phyloP scores from a whole-genome alignment of 1,139 yeast genomes.

The Candida dubliniensis region DNA sequence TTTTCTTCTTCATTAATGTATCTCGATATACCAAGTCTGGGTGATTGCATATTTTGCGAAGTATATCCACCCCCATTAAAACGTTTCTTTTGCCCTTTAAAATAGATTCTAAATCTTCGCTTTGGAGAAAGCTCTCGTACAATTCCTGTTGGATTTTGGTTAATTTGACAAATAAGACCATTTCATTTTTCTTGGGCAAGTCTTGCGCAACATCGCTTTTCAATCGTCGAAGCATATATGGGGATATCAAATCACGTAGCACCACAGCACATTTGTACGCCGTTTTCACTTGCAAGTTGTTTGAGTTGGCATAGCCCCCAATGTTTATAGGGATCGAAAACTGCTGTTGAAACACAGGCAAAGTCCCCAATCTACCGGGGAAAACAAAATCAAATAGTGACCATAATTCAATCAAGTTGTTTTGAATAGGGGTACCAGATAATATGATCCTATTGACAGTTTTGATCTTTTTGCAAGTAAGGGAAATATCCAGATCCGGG shows the following conservation, averaged over 20 bases:
- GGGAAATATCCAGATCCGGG: constrained; percentile 87
- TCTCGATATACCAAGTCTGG: constrained; percentile 81
- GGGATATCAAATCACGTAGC: constrained; percentile 81
- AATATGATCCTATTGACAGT: constrained; percentile 82
- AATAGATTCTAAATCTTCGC: constrained; percentile 75
- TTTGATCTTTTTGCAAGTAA: constrained; percentile 78
- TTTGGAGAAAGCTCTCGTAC: constrained; percentile 70
- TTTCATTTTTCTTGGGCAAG: constrained; percentile 88
- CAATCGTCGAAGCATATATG: constrained; percentile 81
- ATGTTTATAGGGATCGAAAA: constrained; percentile 89
- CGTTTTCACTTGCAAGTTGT: constrained; percentile 92
- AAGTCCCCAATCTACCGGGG: constrained; percentile 91
- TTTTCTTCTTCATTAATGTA: constrained; percentile 39
- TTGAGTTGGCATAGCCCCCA: constrained; percentile 99
- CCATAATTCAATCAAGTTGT: constrained; percentile 89
- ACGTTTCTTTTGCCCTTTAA: constrained; percentile 78
- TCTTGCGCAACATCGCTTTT: constrained; percentile 97
- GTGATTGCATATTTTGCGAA: constrained; percentile 92
- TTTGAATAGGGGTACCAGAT: constrained; percentile 96
- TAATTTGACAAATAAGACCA: constrained; percentile 86
- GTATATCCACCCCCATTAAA: constrained; percentile 82
- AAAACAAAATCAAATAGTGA: constrained; percentile 90
- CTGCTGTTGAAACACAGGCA: constrained; percentile 91
- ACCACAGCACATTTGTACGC: constrained; percentile 96
- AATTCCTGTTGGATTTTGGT: constrained; percentile 74